A percentile compares a stretch with the other conserved stretches of the same genome.
phyloP scores from a whole-genome alignment of 768 basidiomycete genomes.

The Coprinopsis sp. region DNA sequence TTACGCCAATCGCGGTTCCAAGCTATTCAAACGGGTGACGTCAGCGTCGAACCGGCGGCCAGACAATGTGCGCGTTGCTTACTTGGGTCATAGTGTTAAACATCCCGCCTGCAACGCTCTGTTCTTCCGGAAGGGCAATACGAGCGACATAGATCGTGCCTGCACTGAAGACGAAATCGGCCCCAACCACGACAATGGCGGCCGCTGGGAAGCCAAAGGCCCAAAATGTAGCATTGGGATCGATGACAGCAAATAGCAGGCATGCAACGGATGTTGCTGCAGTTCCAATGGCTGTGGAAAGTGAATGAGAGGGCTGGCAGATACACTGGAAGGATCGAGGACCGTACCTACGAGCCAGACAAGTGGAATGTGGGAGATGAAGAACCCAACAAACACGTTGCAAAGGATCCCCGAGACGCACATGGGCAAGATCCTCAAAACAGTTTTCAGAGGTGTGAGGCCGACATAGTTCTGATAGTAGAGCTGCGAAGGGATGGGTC shows the following conservation, averaged over 20 bases:
- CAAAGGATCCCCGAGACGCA: constrained; percentile 58
- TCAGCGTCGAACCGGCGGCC: background rate
- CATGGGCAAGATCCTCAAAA: constrained; percentile 70
- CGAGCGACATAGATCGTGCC: constrained; percentile 76
- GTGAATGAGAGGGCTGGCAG: too few relatives aligned
- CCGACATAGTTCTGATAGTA: constrained; percentile 67
- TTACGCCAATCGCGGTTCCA: constrained; percentile 66
- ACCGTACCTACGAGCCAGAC: constrained; percentile 53
- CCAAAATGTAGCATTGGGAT: constrained; percentile 60
- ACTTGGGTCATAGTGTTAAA: constrained; percentile 81
- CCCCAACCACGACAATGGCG: constrained; percentile 62
- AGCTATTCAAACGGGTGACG: constrained; percentile 36
- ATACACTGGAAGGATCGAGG: background rate
- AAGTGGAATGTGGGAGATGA: constrained; percentile 51
- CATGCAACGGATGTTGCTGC: constrained; percentile 52
- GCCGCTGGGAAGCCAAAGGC: constrained; percentile 71
- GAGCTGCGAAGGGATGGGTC: too few relatives aligned
- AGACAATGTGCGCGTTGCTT: too few relatives aligned
- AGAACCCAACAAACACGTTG: constrained; percentile 60
- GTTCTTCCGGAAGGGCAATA: constrained; percentile 60
- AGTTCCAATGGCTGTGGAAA: constrained; percentile 39
- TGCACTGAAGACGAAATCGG: constrained; percentile 69
- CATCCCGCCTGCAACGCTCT: constrained; percentile 68
- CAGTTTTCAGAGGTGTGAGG: constrained; percentile 53
- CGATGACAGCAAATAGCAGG: constrained; percentile 65